Conservation (phyloP, 2,329 filamentous ascomycete genomes). For the Diplocarpon rosae region DNA sequence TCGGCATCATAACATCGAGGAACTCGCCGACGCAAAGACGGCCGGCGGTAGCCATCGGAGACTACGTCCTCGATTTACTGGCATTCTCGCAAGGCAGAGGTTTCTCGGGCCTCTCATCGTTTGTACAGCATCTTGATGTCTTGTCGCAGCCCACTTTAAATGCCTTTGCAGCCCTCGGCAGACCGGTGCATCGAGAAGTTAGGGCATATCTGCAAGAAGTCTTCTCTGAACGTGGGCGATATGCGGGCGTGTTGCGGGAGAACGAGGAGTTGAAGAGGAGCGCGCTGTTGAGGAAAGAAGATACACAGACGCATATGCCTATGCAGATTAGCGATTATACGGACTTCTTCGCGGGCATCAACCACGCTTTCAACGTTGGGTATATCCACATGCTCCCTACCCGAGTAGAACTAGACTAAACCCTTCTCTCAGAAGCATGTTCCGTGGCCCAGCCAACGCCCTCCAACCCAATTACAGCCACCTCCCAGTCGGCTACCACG, state of each 20-base stretch:
- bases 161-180: constrained; percentile 61
- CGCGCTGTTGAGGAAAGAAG: constrained; percentile 46
- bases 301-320: constrained; percentile 57
- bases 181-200: constrained; percentile 56
- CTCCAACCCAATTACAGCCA: constrained; percentile 75
- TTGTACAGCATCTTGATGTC: constrained; percentile 43
- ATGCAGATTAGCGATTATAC: constrained; percentile 76
- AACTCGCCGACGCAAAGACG: constrained; percentile 35
- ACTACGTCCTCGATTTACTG: constrained; percentile 54
- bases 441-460: constrained; percentile 61
- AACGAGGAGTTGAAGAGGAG: constrained; percentile 46
- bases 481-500: constrained; percentile 73
- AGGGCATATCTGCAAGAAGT: constrained; percentile 58
- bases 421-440: constrained; percentile 44
- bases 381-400: not conserved
- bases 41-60: constrained; percentile 57
- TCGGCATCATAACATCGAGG: constrained; percentile 56
- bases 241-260: constrained; percentile 50
- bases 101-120: constrained; percentile 43
- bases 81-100: constrained; percentile 47
- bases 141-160: constrained; percentile 59
- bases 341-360: constrained; percentile 72
- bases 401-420: not conserved
- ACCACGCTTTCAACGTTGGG: constrained; percentile 57
- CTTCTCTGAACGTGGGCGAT: constrained; percentile 47